Conservation (phyloP, 2,329 filamentous ascomycete genomes). For the Ophiostoma quercus region DNA sequence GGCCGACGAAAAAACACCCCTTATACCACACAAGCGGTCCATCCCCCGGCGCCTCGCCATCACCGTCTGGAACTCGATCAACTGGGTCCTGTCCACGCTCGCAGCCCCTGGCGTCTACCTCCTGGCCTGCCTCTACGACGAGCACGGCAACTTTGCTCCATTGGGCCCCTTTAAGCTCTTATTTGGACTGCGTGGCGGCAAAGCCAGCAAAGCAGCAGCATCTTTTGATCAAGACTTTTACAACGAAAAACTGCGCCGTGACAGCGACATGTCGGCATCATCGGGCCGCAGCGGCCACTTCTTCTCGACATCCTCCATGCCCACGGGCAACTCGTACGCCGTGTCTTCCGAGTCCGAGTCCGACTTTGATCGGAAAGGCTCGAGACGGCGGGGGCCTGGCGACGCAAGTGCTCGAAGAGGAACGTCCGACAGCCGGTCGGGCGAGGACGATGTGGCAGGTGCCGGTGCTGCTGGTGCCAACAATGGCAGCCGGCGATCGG, state of each 20-base stretch:
- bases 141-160: conserved; percentile 74
- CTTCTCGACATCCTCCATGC: conserved; percentile 44
- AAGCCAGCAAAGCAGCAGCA: conserved; percentile 32
- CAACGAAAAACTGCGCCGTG: conserved; percentile 19
- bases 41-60: conserved; percentile 66
- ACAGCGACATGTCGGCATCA: conserved; percentile 21
- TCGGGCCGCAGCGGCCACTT: conserved; percentile 23
- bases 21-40: conserved; percentile 44
- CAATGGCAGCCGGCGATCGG: conserved; percentile 64
- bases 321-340: conserved; percentile 48
- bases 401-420: conserved; percentile 17
- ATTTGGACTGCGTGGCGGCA: conserved; percentile 41
- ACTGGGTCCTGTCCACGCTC: conserved; percentile 72
- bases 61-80: conserved; percentile 68
- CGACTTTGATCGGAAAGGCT: conserved; percentile 40
- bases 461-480: not conserved
- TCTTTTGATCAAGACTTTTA: conserved; percentile 70
- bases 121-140: conserved; percentile 76
- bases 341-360: conserved; percentile 67
- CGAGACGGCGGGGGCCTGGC: conserved; percentile 10
- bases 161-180: conserved; percentile 66
- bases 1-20: conserved; percentile 62
- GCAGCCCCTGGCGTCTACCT: conserved; percentile 77
- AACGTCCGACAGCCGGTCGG: conserved; percentile 22
- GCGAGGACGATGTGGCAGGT: conserved; percentile 42